phyloP scores from a whole-genome alignment of 345 rosid genomes.

The Brassica rapa region DNA sequence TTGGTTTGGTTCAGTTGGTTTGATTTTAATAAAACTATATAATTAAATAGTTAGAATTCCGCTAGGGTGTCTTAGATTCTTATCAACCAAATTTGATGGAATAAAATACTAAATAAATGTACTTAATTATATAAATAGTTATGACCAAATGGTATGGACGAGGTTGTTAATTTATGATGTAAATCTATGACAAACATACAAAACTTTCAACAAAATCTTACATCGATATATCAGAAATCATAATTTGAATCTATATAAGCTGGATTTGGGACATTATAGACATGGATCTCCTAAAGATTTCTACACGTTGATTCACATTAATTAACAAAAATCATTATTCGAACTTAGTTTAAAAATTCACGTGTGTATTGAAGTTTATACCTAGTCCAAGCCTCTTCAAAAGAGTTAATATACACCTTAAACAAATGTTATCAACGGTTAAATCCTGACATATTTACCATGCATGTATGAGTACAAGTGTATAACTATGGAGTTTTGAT shows the following conservation, averaged over 20 bases:
- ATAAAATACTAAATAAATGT: background rate
- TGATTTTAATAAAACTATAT: background rate
- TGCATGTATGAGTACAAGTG: background rate
- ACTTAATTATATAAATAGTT: background rate
- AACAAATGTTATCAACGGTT: background rate
- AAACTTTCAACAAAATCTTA: too few relatives aligned
- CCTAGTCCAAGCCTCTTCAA: background rate
- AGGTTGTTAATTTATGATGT: background rate
- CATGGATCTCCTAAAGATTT: background rate
- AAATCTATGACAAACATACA: background rate
- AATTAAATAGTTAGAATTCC: background rate
- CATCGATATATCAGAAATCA: background rate
- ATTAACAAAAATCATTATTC: background rate
- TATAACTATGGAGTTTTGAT: background rate
- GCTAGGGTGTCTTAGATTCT: background rate
- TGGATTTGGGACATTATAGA: background rate
- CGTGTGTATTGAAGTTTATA: background rate
- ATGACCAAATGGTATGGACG: background rate
- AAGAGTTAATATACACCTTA: background rate
- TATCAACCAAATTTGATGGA: background rate
- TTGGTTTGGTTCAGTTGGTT: slow-evolving; percentile 10
- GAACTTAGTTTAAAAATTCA: background rate
- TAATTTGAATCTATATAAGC: background rate
- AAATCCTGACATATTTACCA: background rate
- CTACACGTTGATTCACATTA: background rate